A percentile compares a stretch with the other conserved stretches of the same genome.
Conservation (phyloP, 768 basidiomycete genomes). For the Russula dissimulans region DNA sequence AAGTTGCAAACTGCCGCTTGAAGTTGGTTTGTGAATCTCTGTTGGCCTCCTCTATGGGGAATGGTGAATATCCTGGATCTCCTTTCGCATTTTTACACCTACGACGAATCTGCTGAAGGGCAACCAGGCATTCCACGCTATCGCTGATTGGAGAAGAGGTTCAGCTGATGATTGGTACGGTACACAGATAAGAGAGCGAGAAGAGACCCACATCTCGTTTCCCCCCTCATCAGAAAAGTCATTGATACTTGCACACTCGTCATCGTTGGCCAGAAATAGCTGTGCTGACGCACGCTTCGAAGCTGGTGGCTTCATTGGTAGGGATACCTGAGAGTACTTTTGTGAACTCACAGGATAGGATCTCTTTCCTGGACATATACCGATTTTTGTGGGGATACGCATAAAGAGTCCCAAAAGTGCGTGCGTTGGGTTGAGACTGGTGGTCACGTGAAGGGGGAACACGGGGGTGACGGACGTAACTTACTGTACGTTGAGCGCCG, state of each 20-base stretch:
- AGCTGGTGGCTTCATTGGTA: neutral
- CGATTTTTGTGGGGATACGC: neutral
- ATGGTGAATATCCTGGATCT: neutral
- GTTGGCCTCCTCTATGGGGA: neutral
- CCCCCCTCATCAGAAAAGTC: conserved; percentile 4
- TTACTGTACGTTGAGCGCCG: no score
- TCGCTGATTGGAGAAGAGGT: neutral
- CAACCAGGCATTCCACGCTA: conserved; percentile 3
- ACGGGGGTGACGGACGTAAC: no score
- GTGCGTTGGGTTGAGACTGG: neutral
- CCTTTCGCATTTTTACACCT: neutral
- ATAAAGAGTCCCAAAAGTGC: neutral
- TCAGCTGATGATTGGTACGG: no score
- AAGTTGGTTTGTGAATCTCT: neutral
- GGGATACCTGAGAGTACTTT: neutral
- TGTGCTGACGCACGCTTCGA: neutral
- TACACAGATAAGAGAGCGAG: neutral
- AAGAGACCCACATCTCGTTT: neutral
- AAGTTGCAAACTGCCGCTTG: conserved; percentile 5
- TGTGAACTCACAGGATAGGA: neutral
- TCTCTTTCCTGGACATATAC: neutral
- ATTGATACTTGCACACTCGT: neutral
- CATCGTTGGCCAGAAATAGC: neutral
- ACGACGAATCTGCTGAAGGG: conserved; percentile 11
- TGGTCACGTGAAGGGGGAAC: no score